Evolutionary conservation across 2,329 filamentous ascomycete species (phyloP).

Genomic region (Aspergillus neoniger): DNA sequence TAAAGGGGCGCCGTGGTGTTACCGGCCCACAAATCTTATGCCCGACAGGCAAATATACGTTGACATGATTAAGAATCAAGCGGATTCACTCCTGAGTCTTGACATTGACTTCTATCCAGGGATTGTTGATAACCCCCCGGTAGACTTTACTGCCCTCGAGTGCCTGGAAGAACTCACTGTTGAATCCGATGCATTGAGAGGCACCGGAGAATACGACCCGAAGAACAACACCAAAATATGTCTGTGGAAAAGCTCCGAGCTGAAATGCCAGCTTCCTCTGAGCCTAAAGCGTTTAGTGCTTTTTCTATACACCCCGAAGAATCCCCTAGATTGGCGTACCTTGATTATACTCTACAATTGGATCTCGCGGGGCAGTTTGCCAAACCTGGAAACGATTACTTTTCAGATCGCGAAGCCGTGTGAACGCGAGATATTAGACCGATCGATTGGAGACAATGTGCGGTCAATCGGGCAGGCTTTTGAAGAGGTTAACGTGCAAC

Average conservation of each 20-base stretch:
- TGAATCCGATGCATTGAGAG: constrained; percentile 1
- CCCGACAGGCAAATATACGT: neutral
- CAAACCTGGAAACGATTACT: neutral
- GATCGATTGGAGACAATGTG: neutral
- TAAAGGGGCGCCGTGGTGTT: neutral
- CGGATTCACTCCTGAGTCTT: constrained; percentile 1
- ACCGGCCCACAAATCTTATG: neutral
- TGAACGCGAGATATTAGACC: neutral
- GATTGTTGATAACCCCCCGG: neutral
- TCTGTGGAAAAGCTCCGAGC: neutral
- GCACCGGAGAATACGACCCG: neutral
- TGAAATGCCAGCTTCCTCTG: neutral
- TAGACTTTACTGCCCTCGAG: constrained; percentile 1
- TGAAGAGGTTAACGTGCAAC: neutral
- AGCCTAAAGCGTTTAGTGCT: neutral
- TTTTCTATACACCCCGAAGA: neutral
- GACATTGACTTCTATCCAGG: constrained; percentile 6
- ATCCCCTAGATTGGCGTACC: neutral
- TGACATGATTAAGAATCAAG: neutral
- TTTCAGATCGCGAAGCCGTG: neutral
- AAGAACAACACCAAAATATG: neutral
- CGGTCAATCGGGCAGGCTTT: neutral
- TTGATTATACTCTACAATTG: constrained; percentile 2
- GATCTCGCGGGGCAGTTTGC: neutral
- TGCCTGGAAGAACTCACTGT: constrained; percentile 7